A percentile compares a stretch with the other conserved stretches of the same genome.
Evolutionary conservation across 345 rosid species (phyloP).

Genomic region (Populus simonii): DNA sequence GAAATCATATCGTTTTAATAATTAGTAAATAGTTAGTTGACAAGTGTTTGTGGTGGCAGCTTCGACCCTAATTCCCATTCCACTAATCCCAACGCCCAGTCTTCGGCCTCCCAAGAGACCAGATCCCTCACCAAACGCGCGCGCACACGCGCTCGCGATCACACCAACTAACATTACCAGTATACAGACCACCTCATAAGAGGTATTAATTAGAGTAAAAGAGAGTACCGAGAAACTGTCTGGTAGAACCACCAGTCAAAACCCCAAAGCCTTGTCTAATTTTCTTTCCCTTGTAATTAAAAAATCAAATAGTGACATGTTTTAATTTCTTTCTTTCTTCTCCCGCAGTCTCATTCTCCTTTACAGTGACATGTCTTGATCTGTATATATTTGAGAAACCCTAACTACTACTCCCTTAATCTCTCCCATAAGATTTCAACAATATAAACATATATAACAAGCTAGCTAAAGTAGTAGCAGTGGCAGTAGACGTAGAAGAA

Average conservation of each 20-base stretch:
- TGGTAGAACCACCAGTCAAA: constrained; percentile 95
- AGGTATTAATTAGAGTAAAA: too few relatives aligned
- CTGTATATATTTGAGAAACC: not conserved
- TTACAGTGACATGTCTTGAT: too few relatives aligned
- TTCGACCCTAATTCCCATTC: not conserved
- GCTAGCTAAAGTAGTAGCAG: constrained; percentile 4
- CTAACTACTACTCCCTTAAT: not conserved
- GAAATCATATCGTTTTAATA: too few relatives aligned
- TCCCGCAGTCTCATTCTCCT: not conserved
- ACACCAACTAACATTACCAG: constrained; percentile 1
- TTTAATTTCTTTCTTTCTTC: not conserved
- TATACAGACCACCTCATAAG: not conserved
- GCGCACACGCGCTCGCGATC: not conserved
- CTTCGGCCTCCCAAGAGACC: constrained; percentile 17
- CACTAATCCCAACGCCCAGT: constrained; percentile 26
- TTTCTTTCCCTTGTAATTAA: not conserved
- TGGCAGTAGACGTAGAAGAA: not conserved
- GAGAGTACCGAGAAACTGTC: constrained; percentile 35
- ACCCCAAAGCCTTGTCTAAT: not conserved
- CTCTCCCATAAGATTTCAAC: not conserved
- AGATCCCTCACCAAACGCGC: not conserved
- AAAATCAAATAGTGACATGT: not conserved
- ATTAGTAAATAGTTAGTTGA: too few relatives aligned
- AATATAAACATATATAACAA: not conserved
- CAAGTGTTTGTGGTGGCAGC: too few relatives aligned